Evolutionary conservation across 495 filamentous ascomycete species (phyloP).

Genomic region (Penicillium tannophilum): DNA sequence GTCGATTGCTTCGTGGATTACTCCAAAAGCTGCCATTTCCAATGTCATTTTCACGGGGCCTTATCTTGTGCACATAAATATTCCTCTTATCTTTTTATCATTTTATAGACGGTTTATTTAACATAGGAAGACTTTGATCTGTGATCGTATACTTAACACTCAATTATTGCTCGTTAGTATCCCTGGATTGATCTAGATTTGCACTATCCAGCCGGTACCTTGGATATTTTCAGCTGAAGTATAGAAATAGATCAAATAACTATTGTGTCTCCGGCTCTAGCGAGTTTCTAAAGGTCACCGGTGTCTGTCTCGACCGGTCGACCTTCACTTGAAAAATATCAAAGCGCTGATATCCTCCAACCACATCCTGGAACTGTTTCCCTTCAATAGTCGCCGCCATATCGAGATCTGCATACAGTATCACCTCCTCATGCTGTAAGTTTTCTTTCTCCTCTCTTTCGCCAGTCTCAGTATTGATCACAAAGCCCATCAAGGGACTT

Average conservation of each 20-base stretch:
- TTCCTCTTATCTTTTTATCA: too few relatives aligned
- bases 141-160: too few relatives aligned
- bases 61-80: too few relatives aligned
- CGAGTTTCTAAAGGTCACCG: constrained; percentile 7
- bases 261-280: too few relatives aligned
- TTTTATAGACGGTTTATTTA: too few relatives aligned
- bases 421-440: constrained; percentile 39
- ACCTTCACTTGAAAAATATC: constrained; percentile 47
- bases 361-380: constrained; percentile 49
- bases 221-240: too few relatives aligned
- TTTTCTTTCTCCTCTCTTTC: constrained; percentile 22
- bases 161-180: too few relatives aligned
- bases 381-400: constrained; percentile 40
- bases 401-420: constrained; percentile 46
- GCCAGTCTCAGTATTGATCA: neutral
- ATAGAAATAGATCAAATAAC: too few relatives aligned
- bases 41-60: too few relatives aligned
- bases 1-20: neutral
- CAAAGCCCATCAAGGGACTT: neutral
- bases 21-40: neutral
- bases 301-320: constrained; percentile 24
- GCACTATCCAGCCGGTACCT: too few relatives aligned
- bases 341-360: constrained; percentile 44
- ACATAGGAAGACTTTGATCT: too few relatives aligned
- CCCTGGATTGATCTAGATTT: too few relatives aligned